Evolutionary conservation across 2,329 filamentous ascomycete genomes (phyloP), one percentile per base, ranked within the genome.

Genomic region (Diaporthe amygdali): DNA sequence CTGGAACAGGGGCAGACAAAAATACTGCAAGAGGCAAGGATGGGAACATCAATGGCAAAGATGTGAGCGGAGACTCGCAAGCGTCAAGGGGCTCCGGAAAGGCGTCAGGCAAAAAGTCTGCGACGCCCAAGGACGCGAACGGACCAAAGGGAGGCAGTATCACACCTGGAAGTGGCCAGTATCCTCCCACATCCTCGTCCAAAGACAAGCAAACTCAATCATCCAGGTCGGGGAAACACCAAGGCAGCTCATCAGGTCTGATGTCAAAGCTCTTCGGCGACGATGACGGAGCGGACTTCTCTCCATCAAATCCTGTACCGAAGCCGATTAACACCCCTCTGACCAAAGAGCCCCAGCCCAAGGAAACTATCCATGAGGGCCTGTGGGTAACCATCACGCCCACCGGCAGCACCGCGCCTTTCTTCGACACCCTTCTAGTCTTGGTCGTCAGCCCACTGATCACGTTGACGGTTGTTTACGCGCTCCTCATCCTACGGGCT

Each of bases 361-460:
- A 78, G 66, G 76, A 79, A 22, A 76, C 86, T 46, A 84, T 86
- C 15, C 91, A 91, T 74, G 91, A 96, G 76, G 96, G 95, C 2
- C 88, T 99, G 5, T 98, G 95, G 95, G 94, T 99, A n/a, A 97
- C 96, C 9, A 90, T 99, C 69, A 96, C 94, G 0, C 96, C 95
- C 1, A 95, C 95, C 0, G 96, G 91, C 81, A 96, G 94, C 74
- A 93, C 93, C 6, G 97, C 93, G 76, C 95, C 96, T 0, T 97
- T 99, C 84, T 95, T 98, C 76, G 96, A 99, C 79, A 98, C 96
- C 0, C 88, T 99, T 3, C 86, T 98, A n/a, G 95, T 99, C 10
- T 86, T 99, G n/a, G 95, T 99, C 39, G 91, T 98, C 68, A 98
- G 95, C 77, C 96, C 96, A 9, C 83, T 99, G 17, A 92, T 98